phyloP scores from a whole-genome alignment of 140 eudicot species.

The Oenanthe javanica region DNA sequence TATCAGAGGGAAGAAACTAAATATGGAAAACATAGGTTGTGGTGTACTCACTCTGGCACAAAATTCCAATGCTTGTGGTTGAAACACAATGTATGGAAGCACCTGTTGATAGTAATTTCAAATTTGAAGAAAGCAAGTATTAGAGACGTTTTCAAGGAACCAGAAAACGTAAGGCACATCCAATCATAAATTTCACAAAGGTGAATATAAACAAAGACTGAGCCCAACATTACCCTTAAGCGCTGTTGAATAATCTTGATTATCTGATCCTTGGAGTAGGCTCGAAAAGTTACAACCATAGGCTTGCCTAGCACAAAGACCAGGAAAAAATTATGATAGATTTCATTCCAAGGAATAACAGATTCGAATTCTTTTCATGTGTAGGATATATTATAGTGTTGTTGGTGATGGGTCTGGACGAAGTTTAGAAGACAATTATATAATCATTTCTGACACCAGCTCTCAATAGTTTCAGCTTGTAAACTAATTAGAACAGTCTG shows the following conservation, averaged over 20 bases:
- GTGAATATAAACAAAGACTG: not conserved
- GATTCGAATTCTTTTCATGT: constrained; percentile 2
- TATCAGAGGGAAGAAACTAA: not conserved
- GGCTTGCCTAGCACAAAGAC: constrained; percentile 60
- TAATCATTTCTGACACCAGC: not conserved
- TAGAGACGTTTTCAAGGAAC: not conserved
- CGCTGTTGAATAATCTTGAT: constrained; percentile 65
- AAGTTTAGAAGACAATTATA: not conserved
- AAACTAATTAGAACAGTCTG: not conserved
- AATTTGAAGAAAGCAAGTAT: not conserved
- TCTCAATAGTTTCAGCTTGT: not conserved
- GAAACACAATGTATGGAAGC: constrained; percentile 69
- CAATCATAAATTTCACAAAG: not conserved
- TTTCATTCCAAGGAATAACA: not conserved
- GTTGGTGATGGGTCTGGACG: not conserved
- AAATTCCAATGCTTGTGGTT: constrained; percentile 91
- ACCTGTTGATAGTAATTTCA: constrained; percentile 42
- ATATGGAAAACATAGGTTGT: not conserved
- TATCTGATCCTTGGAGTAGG: constrained; percentile 81
- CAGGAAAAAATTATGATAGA: not conserved
- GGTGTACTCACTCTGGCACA: constrained; percentile 79
- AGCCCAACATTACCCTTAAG: constrained; percentile 36
- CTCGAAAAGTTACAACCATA: constrained; percentile 65
- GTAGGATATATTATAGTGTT: not conserved
- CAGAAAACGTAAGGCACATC: not conserved